Conservation (phyloP, 768 basidiomycete genomes). For the Kwoniella botswanensis region DNA sequence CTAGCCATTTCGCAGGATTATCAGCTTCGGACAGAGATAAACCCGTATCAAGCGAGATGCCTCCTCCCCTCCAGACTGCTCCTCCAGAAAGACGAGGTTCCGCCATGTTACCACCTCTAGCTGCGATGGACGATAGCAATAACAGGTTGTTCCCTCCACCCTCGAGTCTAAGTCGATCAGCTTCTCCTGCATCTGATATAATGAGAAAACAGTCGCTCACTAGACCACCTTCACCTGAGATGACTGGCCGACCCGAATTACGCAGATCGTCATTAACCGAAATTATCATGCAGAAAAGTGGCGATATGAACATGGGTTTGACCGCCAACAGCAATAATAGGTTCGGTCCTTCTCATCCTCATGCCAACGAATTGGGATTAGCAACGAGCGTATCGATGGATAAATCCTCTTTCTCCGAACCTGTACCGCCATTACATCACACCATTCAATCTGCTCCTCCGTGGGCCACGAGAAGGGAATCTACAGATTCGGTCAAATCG, state of each 20-base stretch:
- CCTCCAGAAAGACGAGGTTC: slow-evolving; percentile 20
- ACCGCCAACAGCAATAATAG: slow-evolving; percentile 7
- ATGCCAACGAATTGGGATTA: not conserved
- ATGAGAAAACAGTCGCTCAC: slow-evolving; percentile 28
- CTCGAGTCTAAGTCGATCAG: slow-evolving; percentile 13
- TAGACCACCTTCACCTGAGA: slow-evolving; percentile 36
- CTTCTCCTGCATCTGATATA: slow-evolving; percentile 3
- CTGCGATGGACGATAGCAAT: slow-evolving; percentile 10
- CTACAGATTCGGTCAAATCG: slow-evolving; percentile 28
- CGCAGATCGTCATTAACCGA: slow-evolving; percentile 43
- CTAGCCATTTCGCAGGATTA: slow-evolving; percentile 45
- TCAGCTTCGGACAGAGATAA: slow-evolving; percentile 27
- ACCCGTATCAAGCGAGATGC: slow-evolving; percentile 24
- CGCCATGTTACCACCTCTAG: slow-evolving; percentile 5
- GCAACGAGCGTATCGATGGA: slow-evolving; percentile 22
- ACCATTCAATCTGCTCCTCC: slow-evolving; percentile 8
- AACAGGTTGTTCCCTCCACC: slow-evolving; percentile 6
- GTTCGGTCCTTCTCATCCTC: slow-evolving; percentile 8
- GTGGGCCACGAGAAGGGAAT: slow-evolving; percentile 19
- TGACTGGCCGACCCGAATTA: slow-evolving; percentile 13
- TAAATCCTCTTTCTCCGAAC: slow-evolving; percentile 36
- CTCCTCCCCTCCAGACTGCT: slow-evolving; percentile 23
- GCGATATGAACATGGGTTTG: slow-evolving; percentile 37
- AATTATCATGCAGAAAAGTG: slow-evolving; percentile 39
- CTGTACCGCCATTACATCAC: slow-evolving; percentile 6